Conservation (phyloP, 306 rosid genomes). For the Betula pendula region DNA sequence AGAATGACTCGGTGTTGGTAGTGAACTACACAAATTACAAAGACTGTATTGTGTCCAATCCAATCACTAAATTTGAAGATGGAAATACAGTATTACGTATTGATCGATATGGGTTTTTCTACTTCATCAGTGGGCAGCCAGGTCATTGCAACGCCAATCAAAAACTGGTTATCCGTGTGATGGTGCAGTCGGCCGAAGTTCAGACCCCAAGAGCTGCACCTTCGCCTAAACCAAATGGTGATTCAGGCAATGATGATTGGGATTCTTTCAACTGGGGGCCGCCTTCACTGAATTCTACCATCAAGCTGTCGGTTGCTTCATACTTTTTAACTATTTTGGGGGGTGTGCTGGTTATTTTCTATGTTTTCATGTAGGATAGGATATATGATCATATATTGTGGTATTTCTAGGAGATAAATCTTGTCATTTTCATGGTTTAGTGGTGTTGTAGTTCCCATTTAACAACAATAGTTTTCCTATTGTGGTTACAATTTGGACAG, state of each 20-base stretch:
- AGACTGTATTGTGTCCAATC: constrained; percentile 9
- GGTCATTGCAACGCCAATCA: neutral
- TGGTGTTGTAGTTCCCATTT: neutral
- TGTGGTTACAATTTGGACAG: neutral
- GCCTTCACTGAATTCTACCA: constrained; percentile 26
- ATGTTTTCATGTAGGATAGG: constrained; percentile 6
- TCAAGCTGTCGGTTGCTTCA: constrained; percentile 8
- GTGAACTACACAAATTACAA: constrained; percentile 25
- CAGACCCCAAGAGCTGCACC: neutral
- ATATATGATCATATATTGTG: too few species aligned
- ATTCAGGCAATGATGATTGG: neutral
- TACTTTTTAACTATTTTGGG: constrained; percentile 13
- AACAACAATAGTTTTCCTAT: neutral
- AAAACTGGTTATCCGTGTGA: constrained; percentile 5
- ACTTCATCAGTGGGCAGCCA: constrained; percentile 21
- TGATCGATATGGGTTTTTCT: constrained; percentile 13
- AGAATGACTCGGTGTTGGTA: constrained; percentile 22
- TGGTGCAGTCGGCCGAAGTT: constrained; percentile 1
- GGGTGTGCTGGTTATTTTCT: constrained; percentile 10
- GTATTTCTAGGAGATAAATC: neutral
- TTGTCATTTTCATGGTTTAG: neutral
- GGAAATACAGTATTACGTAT: constrained; percentile 16
- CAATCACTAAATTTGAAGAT: constrained; percentile 2
- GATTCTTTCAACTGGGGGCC: constrained; percentile 29
- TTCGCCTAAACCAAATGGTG: constrained; percentile 8